phyloP scores from a whole-genome alignment of 208 protist species.

The Crithidia acanthocephali region DNA sequence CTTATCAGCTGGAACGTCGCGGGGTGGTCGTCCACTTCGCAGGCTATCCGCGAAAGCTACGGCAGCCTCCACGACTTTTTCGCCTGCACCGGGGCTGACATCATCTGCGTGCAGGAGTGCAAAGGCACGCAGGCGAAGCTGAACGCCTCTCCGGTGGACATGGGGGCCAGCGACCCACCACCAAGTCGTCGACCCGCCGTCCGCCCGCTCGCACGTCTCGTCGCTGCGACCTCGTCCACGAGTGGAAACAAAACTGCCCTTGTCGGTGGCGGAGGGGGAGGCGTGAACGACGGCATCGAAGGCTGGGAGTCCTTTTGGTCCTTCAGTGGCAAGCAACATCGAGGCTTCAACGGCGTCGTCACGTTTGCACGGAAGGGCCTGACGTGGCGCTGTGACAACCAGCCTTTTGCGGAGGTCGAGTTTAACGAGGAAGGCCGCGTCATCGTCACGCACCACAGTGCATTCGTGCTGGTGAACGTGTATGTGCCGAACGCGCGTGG shows the following conservation, averaged over 20 bases:
- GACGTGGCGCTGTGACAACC: constrained; percentile 63
- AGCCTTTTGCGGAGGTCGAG: constrained; percentile 66
- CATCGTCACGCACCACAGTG: constrained; percentile 80
- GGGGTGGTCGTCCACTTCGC: constrained; percentile 79
- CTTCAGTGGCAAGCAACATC: constrained; percentile 62
- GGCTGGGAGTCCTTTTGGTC: constrained; percentile 91
- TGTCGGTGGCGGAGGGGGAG: constrained; percentile 4
- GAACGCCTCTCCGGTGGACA: constrained; percentile 44
- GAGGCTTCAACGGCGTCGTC: constrained; percentile 88
- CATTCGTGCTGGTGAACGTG: constrained; percentile 84
- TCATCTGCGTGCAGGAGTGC: constrained; percentile 87
- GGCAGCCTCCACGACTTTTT: constrained; percentile 77
- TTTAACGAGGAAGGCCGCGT: constrained; percentile 86
- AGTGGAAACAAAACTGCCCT: not conserved
- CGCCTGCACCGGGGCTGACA: constrained; percentile 61
- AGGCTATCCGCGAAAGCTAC: constrained; percentile 76
- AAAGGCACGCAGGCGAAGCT: constrained; percentile 77
- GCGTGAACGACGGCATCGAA: constrained; percentile 38
- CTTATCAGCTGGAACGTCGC: constrained; percentile 92
- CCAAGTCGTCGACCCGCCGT: constrained; percentile 25
- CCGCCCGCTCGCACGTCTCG: constrained; percentile 13
- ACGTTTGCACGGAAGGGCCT: constrained; percentile 82
- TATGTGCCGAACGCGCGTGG: constrained; percentile 88
- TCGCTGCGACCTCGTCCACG: not conserved
- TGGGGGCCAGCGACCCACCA: constrained; percentile 68